Percentiles rank a stretch among this genome's conserved stretches.
These are phyloP conservation scores for Golubevia pallescens DNA, from an alignment of 1,284 basidiomycete species.

Conservation along the genomic window DNA sequence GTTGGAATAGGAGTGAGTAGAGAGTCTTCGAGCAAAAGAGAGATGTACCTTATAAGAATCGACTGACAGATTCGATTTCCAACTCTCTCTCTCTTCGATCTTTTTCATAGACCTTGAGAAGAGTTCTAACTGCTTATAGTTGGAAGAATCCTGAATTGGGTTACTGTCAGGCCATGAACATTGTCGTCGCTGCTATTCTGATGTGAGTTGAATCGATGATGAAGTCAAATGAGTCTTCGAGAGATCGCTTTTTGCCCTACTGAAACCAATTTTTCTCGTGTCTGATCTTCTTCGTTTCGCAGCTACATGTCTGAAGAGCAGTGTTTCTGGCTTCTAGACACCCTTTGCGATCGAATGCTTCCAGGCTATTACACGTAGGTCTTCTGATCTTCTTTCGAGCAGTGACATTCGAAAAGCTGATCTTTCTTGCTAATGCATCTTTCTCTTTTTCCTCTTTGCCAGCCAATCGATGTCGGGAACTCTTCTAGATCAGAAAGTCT, in stretches of 20 bases:
- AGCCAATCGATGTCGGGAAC: conserved; percentile 99
- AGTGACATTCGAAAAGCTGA: not conserved
- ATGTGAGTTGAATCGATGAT: conserved; percentile 70
- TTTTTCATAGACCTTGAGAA: conserved; percentile 71
- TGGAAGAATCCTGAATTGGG: conserved; percentile 87
- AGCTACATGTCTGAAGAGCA: conserved; percentile 99
- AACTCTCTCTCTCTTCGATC: not conserved
- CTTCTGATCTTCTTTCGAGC: not conserved
- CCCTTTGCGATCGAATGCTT: conserved; percentile 89
- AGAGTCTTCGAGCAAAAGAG: no score
- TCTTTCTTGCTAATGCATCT: conserved; percentile 3
- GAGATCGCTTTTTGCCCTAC: conserved; percentile 5
- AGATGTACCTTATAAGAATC: no score
- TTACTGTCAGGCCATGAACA: conserved; percentile 67
- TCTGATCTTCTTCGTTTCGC: conserved; percentile 5
- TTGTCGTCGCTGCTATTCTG: conserved; percentile 82
- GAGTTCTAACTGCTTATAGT: conserved; percentile 94
- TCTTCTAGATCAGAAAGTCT: conserved; percentile 94
- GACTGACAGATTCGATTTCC: no score
- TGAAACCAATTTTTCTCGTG: not conserved
- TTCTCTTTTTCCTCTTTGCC: conserved; percentile 2
- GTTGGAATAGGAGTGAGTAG: conserved; percentile 38
- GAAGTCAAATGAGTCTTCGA: conserved; percentile 10
- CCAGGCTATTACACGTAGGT: conserved; percentile 90
- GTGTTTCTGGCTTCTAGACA: conserved; percentile 95